Base-by-base conservation (phyloP, 495 filamentous ascomycete genomes). In the Trypethelium eluteriae region DNA sequence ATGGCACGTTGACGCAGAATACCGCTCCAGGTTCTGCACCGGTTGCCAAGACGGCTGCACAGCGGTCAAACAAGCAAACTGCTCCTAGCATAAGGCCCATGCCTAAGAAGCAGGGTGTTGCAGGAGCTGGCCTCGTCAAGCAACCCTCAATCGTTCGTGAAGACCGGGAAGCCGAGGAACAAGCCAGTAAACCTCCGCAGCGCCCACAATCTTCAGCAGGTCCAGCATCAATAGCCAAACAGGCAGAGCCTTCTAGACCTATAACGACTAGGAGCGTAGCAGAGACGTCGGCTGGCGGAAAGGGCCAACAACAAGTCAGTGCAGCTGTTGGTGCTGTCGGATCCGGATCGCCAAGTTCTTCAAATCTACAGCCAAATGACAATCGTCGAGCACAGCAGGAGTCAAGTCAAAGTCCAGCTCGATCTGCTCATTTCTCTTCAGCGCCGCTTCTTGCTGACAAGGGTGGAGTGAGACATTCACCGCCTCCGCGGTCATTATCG, bases 401-500 rank as follows among this genome's bases (percentile, higher is more conserved):
- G 3, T 35, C n/a, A 34, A 59, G 14, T 36, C 53, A 59, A 56
- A 89, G 86, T 66, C 87, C 88, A 3, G 79, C 82, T 14, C 82
- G 92, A 62, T 88, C 87, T 39, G 84, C 91, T 16, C 89, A 87
- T 66, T 96, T 96, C 69, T 86, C 88, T 2, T 74, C 82, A 64
- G 78, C 84, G 70, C 75, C 83, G 76, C 74, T 81, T 64, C 68
- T 88, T 76, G 75, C 86, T 38, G 75, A 76, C 5, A 63, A 76
- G 1, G 79, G 76, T 46, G 80, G 78, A n/a, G 74, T 79, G 25
- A 77, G 83, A 67, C 91, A 96, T 73, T 81, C 88, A 62, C 92
- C 92, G 35, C 90, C 89, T 16, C 85, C 88, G 25, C 82, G 92
- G 62, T 92, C 92, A 0, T 78, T 90, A 1, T 96, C 92, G 0